Base-by-base conservation (phyloP, 2,329 filamentous ascomycete species). In the Fusarium domesticum region DNA sequence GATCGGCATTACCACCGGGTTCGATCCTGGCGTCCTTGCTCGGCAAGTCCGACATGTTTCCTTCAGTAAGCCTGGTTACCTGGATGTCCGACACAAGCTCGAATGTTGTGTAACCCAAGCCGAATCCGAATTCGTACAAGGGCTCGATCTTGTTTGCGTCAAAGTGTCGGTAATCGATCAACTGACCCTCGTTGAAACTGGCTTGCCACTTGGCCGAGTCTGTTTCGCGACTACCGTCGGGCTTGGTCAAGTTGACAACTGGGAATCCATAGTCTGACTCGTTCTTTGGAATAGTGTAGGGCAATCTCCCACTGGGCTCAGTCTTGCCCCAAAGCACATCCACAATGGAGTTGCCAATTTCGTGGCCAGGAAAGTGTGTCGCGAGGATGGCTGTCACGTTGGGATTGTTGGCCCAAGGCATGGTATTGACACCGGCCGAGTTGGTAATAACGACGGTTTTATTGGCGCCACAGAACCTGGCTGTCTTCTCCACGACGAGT, bases 301-400 rank as follows among this genome's bases (percentile, higher is more conserved):
- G 84, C 8, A 89, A 71, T 53, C 84, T 81, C 6, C 85, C 85
- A 45, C 79, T 83, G 18, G 84, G 84, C 31, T 81, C 83, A 42
- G 79, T 76, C 40, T 83, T 78, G 45, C 85, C 85, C 58, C 81
- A 88, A 3, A 89, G 72, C 28, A 89, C 67, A 54, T 85, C 80
- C 30, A 78, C 76, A 14, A 89, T 69, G 2, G 84, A 82, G 56
- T 81, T 74, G 18, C 85, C 85, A 2, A 82, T 82, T 66, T 87
- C 84, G 57, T 88, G 83, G 7, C 85, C 85, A 0, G 85, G 85
- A 12, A 87, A 76, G 62, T 87, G 83, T 20, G 84, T 84, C 23
- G 85, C 75, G 17, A 88, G 64, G 11, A 88, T 78, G 23, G 81
- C 78, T 48, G 84, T 85, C 51, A 88, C 82, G 16, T 80, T 77